Base-by-base conservation (phyloP, 1,284 basidiomycete species). In the Leccinum huronense region DNA sequence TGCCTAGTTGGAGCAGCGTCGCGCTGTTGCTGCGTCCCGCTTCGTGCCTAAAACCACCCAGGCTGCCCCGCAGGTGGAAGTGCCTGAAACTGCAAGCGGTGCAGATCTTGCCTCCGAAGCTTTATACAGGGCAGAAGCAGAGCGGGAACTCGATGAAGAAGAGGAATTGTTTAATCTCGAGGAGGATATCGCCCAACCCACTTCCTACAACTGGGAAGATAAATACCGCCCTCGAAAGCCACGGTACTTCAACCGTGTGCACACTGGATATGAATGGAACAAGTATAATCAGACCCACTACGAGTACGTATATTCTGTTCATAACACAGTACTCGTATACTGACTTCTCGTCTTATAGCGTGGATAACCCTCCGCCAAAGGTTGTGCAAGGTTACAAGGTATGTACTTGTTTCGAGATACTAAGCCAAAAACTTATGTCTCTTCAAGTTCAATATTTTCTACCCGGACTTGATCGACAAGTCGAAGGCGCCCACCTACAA, bases 231-330 rank as follows among this genome's bases (percentile, higher is more conserved):
- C 97, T n/a, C 85, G 97, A 57, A 99, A 99, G 76, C 97, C 97
- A 45, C 85, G 97, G 68, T 99, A 98, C 83, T 98, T 99, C 81
- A 99, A 99, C 77, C 91, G 97, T 65, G 97, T 99, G 38, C 95
- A 98, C 74, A 99, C 97, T n/a, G 97, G 97, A n/a, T 99, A 97
- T 76, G 97, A 99, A 77, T 99, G 97, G 97, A 99, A 97, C 82
- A 97, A 97, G 81, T 98, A 98, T 79, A 98, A 98, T 75, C 95
- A 98, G 76, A 97, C 95, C 5, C 95, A 98, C 78, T 98, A 98
- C 76, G 96, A 98, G 94, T 95, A 81, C 68, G 88, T 86, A 3
- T 55, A 66, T 53, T 9, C 57, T n/a, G 55, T 53, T 6, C 19
- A 40, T 63, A 23, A 19, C 38, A 58, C 59, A 13, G 54, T n/a